Evolutionary conservation across 2,329 filamentous ascomycete species (phyloP).

Genomic region (Phoma herbarum): DNA sequence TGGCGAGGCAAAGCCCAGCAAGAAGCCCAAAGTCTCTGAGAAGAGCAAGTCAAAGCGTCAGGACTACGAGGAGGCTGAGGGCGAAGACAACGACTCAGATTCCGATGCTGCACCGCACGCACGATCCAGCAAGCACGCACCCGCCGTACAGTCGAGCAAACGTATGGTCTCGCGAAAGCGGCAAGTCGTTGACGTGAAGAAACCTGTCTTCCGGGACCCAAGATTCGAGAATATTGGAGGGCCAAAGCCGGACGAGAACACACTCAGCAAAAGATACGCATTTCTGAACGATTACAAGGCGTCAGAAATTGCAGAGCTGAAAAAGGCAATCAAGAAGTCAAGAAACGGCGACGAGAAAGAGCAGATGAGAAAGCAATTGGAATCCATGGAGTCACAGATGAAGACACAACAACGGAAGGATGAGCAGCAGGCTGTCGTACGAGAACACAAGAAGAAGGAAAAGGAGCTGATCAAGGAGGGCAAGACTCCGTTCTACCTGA

Average conservation of each 20-base stretch:
- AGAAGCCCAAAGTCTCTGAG: slow-evolving; percentile 23
- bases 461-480: slow-evolving; percentile 85
- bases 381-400: slow-evolving; percentile 80
- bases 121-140: slow-evolving; percentile 85
- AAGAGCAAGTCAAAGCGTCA: slow-evolving; percentile 11
- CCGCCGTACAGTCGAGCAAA: slow-evolving; percentile 82
- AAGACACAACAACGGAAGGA: slow-evolving; percentile 76
- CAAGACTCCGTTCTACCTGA: slow-evolving; percentile 92
- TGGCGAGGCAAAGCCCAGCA: slow-evolving; percentile 30
- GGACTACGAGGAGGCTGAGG: slow-evolving; percentile 43
- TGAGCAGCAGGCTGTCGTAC: slow-evolving; percentile 72
- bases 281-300: slow-evolving; percentile 89
- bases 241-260: slow-evolving; percentile 63
- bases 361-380: slow-evolving; percentile 74
- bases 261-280: slow-evolving; percentile 76
- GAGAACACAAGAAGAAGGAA: slow-evolving; percentile 81
- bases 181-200: slow-evolving; percentile 71
- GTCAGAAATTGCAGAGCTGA: slow-evolving; percentile 81
- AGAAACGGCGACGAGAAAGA: slow-evolving; percentile 74
- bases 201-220: slow-evolving; percentile 75
- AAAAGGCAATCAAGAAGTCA: slow-evolving; percentile 70
- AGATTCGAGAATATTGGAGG: slow-evolving; percentile 79
- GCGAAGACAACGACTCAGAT: slow-evolving; percentile 43
- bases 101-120: slow-evolving; percentile 50
- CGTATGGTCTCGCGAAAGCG: slow-evolving; percentile 83